Percentiles rank a stretch among this genome's conserved stretches.
phyloP scores from a whole-genome alignment of 306 rosid genomes.

The Adenanthera pavonina region DNA sequence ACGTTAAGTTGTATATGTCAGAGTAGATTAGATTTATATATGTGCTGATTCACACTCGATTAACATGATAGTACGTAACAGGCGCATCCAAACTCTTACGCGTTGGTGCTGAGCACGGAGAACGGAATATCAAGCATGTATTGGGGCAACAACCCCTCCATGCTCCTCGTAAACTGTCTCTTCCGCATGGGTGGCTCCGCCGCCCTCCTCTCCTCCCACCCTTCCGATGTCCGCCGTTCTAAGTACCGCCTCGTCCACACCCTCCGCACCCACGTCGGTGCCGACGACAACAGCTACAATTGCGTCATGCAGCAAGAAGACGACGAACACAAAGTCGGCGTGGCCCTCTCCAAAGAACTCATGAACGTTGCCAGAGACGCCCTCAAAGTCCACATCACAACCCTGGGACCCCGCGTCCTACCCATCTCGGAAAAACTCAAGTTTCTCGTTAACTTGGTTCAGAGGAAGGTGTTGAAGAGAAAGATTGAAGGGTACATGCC shows the following conservation, averaged over 20 bases:
- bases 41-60: neutral
- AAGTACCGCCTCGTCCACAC: slow-evolving; percentile 39
- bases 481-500: slow-evolving; percentile 34
- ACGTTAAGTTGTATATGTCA: too few species aligned
- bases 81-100: slow-evolving; percentile 42
- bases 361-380: slow-evolving; percentile 35
- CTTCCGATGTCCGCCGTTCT: slow-evolving; percentile 19
- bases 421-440: slow-evolving; percentile 38
- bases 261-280: slow-evolving; percentile 37
- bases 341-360: slow-evolving; percentile 35
- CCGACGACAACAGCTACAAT: slow-evolving; percentile 33
- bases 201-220: slow-evolving; percentile 38
- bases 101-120: slow-evolving; percentile 39
- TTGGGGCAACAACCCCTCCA: slow-evolving; percentile 41
- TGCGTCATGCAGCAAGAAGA: slow-evolving; percentile 39
- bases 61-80: neutral
- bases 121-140: slow-evolving; percentile 31
- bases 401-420: slow-evolving; percentile 29
- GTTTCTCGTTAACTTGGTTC: slow-evolving; percentile 6
- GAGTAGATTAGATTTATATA: too few species aligned
- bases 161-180: slow-evolving; percentile 41
- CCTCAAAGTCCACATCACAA: slow-evolving; percentile 31
- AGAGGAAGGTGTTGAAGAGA: neutral
- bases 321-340: slow-evolving; percentile 19
- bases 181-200: slow-evolving; percentile 49